Evolutionary conservation across 2,329 filamentous ascomycete genomes (phyloP).

Genomic region (Ophiostoma ulmi): DNA sequence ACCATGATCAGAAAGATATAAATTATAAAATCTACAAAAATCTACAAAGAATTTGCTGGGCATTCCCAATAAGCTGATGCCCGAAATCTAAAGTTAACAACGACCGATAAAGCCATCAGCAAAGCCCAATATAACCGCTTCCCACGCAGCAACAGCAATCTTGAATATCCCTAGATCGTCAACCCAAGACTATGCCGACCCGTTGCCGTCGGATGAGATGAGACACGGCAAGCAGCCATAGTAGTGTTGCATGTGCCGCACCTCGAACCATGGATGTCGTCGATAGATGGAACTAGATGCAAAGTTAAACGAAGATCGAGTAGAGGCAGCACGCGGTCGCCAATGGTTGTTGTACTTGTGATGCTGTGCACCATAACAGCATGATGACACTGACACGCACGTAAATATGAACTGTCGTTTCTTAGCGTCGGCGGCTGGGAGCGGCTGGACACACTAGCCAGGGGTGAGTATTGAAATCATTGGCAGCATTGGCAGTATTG

Average conservation of each 20-base stretch:
- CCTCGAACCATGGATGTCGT: background rate
- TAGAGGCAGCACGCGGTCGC: no score
- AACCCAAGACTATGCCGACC: background rate
- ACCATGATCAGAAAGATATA: no score
- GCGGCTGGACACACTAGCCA: background rate
- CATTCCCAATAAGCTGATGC: no score
- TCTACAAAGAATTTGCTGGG: no score
- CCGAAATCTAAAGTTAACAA: no score
- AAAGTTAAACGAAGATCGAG: background rate
- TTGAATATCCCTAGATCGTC: background rate
- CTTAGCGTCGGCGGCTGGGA: background rate
- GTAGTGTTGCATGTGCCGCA: background rate
- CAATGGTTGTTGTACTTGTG: background rate
- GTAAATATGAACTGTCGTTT: background rate
- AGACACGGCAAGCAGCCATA: slow-evolving; percentile 5
- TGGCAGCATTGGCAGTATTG: background rate
- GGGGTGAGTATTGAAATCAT: background rate
- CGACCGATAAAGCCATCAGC: no score
- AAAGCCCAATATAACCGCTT: no score
- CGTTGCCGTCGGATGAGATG: slow-evolving; percentile 3
- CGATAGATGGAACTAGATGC: no score
- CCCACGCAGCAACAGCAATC: background rate
- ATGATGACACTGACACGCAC: background rate
- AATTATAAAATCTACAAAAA: no score
- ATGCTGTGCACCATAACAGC: background rate